Conservation (phyloP, 2,329 filamentous ascomycete genomes). For the Colletotrichum echinochloae region DNA sequence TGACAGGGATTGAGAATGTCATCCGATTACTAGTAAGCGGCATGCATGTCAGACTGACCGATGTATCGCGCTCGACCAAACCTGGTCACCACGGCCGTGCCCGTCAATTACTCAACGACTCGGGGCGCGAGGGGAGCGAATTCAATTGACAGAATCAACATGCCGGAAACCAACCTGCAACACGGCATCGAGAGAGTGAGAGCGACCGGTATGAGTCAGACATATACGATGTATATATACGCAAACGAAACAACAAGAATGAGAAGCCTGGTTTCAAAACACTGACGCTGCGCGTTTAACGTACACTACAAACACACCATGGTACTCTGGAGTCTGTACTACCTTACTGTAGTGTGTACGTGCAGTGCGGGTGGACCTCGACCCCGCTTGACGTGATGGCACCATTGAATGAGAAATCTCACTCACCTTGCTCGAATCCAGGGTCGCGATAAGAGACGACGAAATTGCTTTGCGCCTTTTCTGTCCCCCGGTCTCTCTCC, state of each 20-base stretch:
- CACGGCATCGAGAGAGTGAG: too few relatives aligned
- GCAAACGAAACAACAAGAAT: too few relatives aligned
- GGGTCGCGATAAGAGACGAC: slow-evolving; percentile 35
- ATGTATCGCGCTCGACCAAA: background rate
- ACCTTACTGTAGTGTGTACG: too few relatives aligned
- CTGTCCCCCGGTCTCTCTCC: background rate
- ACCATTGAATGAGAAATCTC: slow-evolving; percentile 39
- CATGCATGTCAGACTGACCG: background rate
- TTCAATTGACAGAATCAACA: background rate
- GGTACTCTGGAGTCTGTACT: too few relatives aligned
- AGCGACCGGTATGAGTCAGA: too few relatives aligned
- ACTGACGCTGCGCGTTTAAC: background rate
- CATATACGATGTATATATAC: too few relatives aligned
- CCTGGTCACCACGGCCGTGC: too few relatives aligned
- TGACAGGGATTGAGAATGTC: background rate
- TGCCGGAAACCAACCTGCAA: too few relatives aligned
- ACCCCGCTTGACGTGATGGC: slow-evolving; percentile 37
- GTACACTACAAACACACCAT: slow-evolving; percentile 1
- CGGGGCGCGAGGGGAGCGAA: too few relatives aligned
- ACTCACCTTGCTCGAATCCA: slow-evolving; percentile 33
- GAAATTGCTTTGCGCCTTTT: slow-evolving; percentile 20
- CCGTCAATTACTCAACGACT: background rate
- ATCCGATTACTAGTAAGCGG: background rate
- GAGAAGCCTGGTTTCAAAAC: background rate
- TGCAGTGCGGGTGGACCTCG: slow-evolving; percentile 22